phyloP scores from a whole-genome alignment of 805 yeast species.

The Yamadazyma phyllophila region DNA sequence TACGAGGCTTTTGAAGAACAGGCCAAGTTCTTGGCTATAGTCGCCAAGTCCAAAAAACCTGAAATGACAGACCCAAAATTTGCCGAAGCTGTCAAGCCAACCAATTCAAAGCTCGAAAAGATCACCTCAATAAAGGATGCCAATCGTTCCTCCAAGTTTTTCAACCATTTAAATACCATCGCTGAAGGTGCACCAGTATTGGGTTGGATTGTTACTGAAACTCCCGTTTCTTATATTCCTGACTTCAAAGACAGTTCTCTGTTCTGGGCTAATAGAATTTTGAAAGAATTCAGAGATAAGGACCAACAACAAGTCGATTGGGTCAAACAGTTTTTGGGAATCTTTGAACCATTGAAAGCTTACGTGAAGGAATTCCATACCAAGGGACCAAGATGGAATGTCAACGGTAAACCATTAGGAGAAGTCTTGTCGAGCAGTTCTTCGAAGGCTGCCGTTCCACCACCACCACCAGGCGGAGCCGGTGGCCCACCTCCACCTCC shows the following conservation, averaged over 20 bases:
- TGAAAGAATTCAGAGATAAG: constrained; percentile 77
- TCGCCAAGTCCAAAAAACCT: constrained; percentile 63
- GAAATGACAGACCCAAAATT: constrained; percentile 53
- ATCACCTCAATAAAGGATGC: constrained; percentile 69
- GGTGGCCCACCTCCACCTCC: constrained; percentile 85
- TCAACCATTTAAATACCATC: constrained; percentile 75
- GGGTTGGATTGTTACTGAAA: constrained; percentile 82
- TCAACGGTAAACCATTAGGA: constrained; percentile 55
- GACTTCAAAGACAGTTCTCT: constrained; percentile 90
- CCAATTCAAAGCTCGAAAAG: constrained; percentile 56
- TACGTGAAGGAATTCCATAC: constrained; percentile 78
- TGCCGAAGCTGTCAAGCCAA: constrained; percentile 61
- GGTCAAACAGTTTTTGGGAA: constrained; percentile 64
- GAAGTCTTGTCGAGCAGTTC: constrained; percentile 40
- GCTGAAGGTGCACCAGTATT: constrained; percentile 87
- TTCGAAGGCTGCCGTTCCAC: constrained; percentile 7
- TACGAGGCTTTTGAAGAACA: constrained; percentile 59
- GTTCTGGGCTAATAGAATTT: constrained; percentile 89
- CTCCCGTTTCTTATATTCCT: constrained; percentile 72
- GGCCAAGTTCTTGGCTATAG: constrained; percentile 57
- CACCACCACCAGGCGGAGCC: constrained; percentile 54
- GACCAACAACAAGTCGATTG: constrained; percentile 73
- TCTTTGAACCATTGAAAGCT: constrained; percentile 67
- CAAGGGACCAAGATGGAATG: constrained; percentile 80
- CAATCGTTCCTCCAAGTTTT: constrained; percentile 63